Percentiles rank a stretch among this genome's conserved stretches.
These are phyloP conservation scores for Rhizoclosmatium sp. DNA, from an alignment of 192 early-diverging fungal genomes.

Conservation along the genomic window DNA sequence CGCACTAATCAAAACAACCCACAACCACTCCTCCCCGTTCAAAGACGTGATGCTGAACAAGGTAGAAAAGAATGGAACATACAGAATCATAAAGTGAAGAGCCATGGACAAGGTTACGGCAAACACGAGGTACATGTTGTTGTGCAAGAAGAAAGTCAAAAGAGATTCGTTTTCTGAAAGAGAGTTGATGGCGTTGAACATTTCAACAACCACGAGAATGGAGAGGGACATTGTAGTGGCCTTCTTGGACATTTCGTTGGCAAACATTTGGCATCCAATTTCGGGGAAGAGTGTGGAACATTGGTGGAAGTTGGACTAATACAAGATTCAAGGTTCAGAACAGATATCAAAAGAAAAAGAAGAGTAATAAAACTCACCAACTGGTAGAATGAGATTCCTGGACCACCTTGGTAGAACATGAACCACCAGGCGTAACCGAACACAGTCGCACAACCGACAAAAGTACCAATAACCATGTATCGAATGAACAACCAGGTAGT, in stretches of 20 bases:
- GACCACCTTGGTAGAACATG: conserved; percentile 90
- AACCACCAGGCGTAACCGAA: conserved; percentile 99
- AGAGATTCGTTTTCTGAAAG: conserved; percentile 95
- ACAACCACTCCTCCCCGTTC: conserved; percentile 88
- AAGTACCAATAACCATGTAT: conserved; percentile 90
- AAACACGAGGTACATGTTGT: conserved; percentile 86
- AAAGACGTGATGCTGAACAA: conserved; percentile 92
- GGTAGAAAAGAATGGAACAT: conserved; percentile 92
- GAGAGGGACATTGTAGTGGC: conserved; percentile 97
- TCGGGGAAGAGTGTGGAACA: conserved; percentile 88
- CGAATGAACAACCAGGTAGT: conserved; percentile 94
- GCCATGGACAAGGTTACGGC: conserved; percentile 88
- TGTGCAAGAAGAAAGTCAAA: conserved; percentile 89
- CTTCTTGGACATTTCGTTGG: conserved; percentile 75
- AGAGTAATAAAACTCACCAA: conserved; percentile 63
- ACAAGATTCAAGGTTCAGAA: conserved; percentile 23
- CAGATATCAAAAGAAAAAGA: conserved; percentile 15
- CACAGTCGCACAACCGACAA: conserved; percentile 92
- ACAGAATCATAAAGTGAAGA: conserved; percentile 95
- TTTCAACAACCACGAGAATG: conserved; percentile 96
- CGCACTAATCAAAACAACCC: conserved; percentile 85
- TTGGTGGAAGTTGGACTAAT: conserved; percentile 89
- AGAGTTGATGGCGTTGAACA: conserved; percentile 97
- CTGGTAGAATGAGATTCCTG: conserved; percentile 87
- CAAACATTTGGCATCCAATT: conserved; percentile 93